phyloP scores from a whole-genome alignment of 2,329 filamentous ascomycete species.

The Aspergillus sp. region DNA sequence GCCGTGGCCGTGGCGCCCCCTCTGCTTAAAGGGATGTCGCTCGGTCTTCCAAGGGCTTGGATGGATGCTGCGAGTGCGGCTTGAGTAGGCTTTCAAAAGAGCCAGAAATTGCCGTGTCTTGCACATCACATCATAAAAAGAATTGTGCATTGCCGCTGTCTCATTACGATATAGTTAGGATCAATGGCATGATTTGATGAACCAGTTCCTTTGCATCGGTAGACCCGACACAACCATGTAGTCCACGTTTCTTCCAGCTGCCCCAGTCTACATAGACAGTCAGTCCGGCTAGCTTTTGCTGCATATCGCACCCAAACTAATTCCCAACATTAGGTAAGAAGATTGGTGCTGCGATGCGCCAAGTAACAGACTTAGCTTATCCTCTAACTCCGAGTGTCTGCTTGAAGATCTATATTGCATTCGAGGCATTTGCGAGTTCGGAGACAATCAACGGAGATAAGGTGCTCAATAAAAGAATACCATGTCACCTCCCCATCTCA shows the following conservation, averaged over 20 bases:
- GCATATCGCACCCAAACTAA: no score
- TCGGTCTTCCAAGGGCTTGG: constrained; percentile 32
- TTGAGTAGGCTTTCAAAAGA: constrained; percentile 26
- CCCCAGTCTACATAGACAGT: not conserved
- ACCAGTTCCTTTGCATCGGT: not conserved
- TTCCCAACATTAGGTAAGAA: no score
- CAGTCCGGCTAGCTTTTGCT: not conserved
- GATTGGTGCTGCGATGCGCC: no score
- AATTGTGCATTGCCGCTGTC: constrained; percentile 24
- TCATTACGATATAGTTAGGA: constrained; percentile 28
- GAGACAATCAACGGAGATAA: no score
- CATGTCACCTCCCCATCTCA: no score
- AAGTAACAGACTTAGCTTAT: no score
- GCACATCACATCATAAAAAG: constrained; percentile 24
- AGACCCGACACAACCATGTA: no score
- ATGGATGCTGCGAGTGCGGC: constrained; percentile 28
- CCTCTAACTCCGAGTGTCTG: no score
- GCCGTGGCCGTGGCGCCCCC: constrained; percentile 80
- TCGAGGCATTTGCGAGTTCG: no score
- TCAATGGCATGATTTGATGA: constrained; percentile 29
- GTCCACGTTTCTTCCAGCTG: constrained; percentile 5
- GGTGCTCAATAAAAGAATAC: no score
- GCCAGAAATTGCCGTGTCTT: constrained; percentile 26
- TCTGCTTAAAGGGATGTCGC: constrained; percentile 46
- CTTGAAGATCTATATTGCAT: no score